phyloP scores from a whole-genome alignment of 208 protist species.

The Acanthamoeba divionensis region DNA sequence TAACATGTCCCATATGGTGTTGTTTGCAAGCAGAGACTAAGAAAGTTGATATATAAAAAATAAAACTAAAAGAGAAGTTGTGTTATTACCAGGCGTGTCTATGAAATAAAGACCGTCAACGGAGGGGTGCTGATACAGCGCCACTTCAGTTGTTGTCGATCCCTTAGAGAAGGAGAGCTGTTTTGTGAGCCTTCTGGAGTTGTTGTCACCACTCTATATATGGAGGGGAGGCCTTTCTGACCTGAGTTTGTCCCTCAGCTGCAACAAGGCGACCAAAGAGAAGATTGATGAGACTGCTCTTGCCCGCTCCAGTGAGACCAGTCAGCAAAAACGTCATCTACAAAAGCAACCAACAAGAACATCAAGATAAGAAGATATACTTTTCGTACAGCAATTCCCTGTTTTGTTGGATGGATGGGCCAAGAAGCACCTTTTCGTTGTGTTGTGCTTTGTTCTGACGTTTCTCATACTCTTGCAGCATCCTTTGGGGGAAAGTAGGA shows the following conservation, averaged over 20 bases:
- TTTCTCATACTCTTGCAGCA: slow-evolving; percentile 26
- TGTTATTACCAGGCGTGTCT: slow-evolving; percentile 21
- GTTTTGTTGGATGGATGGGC: no score
- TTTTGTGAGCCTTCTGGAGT: no score
- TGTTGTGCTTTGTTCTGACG: no score
- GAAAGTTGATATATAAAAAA: no score
- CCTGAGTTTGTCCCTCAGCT: background rate
- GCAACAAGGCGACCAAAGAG: slow-evolving; percentile 33
- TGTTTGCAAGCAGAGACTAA: no score
- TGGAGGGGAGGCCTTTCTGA: background rate
- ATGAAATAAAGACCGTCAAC: slow-evolving; percentile 42
- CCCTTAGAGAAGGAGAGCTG: background rate
- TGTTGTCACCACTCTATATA: no score
- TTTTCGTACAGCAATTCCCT: no score
- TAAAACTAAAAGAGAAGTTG: background rate
- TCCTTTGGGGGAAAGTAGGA: background rate
- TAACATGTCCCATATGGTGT: no score
- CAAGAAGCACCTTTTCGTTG: no score
- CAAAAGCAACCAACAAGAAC: no score
- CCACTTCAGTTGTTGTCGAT: slow-evolving; percentile 29
- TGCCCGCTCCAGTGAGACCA: slow-evolving; percentile 6
- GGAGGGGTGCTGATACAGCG: slow-evolving; percentile 14
- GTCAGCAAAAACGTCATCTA: slow-evolving; percentile 11
- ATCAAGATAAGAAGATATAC: no score
- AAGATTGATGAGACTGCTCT: slow-evolving; percentile 44